phyloP scores from a whole-genome alignment of 352 stramenopile genomes.

The Pythium aristosporum region DNA sequence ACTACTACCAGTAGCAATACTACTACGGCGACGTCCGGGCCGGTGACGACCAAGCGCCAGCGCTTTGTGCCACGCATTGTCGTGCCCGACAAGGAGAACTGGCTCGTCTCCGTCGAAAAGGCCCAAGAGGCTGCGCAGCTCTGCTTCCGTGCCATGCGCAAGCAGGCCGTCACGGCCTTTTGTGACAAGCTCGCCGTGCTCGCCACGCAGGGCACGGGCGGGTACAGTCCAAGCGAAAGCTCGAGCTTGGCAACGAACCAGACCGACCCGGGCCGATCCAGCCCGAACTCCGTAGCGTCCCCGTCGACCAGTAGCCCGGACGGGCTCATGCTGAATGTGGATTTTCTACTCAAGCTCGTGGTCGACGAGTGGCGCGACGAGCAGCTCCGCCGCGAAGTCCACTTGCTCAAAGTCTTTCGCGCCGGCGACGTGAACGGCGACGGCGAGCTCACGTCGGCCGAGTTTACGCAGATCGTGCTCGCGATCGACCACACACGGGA shows the following conservation, averaged over 20 bases:
- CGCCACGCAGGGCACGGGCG: conserved; percentile 42
- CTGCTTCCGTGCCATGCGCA: conserved; percentile 76
- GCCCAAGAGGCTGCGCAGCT: conserved; percentile 59
- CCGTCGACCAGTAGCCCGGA: not conserved
- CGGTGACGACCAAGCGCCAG: conserved; percentile 35
- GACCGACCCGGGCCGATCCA: not conserved
- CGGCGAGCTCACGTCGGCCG: conserved; percentile 66
- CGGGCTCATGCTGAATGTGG: conserved; percentile 56
- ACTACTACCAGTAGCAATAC: not conserved
- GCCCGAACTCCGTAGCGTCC: not conserved
- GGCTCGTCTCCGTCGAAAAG: conserved; percentile 63
- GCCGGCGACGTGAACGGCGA: conserved; percentile 81
- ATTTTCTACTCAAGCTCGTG: conserved; percentile 67
- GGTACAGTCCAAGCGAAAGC: conserved; percentile 1
- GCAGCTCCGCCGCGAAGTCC: conserved; percentile 59
- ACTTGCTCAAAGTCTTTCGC: conserved; percentile 72
- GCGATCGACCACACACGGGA: conserved; percentile 71
- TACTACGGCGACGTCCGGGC: not conserved
- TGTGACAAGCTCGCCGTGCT: conserved; percentile 59
- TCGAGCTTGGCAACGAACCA: not conserved
- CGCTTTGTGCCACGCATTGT: conserved; percentile 52
- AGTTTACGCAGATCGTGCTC: conserved; percentile 81
- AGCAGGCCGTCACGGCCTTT: conserved; percentile 50
- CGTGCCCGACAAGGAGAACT: conserved; percentile 71
- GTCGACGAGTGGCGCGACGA: conserved; percentile 68